Percentiles rank a stretch among this genome's conserved stretches.
These are phyloP conservation scores for Blastomyces parvus DNA, from an alignment of 2,329 filamentous ascomycete genomes.

Conservation along the genomic window DNA sequence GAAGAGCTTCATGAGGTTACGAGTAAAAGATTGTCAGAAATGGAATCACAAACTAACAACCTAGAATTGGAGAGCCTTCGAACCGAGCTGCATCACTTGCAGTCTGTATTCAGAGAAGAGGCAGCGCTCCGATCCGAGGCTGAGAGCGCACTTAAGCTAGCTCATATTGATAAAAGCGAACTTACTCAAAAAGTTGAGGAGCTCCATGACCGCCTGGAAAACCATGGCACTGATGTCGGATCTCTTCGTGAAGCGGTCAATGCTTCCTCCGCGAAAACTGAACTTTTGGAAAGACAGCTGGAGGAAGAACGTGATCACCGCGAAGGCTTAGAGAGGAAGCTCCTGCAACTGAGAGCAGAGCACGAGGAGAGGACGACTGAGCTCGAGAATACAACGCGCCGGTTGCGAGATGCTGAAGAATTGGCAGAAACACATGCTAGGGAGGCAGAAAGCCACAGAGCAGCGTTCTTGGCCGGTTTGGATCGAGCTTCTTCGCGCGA, in stretches of 20 bases:
- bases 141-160: conserved; percentile 59
- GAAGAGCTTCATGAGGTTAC: conserved; percentile 80
- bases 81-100: conserved; percentile 70
- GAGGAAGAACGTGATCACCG: conserved; percentile 66
- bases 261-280: conserved; percentile 67
- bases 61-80: conserved; percentile 78
- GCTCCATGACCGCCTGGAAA: conserved; percentile 55
- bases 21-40: conserved; percentile 69
- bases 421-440: conserved; percentile 76
- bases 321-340: conserved; percentile 65
- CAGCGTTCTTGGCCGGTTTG: conserved; percentile 72
- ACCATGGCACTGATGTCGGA: conserved; percentile 60
- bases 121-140: conserved; percentile 69
- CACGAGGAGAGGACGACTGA: conserved; percentile 73
- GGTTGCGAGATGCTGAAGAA: conserved; percentile 77
- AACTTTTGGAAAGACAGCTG: conserved; percentile 68
- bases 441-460: conserved; percentile 76
- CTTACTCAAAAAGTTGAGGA: conserved; percentile 60
- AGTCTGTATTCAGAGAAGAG: conserved; percentile 71
- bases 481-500: conserved; percentile 55
- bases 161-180: conserved; percentile 81
- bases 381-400: conserved; percentile 62
- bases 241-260: conserved; percentile 68
- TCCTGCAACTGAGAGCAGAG: conserved; percentile 67
- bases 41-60: conserved; percentile 75